A percentile compares a stretch with the other conserved stretches of the same genome.
These are phyloP conservation scores for Solidago caesia DNA, from an alignment of 129 eudicot species.

Conservation along the genomic window DNA sequence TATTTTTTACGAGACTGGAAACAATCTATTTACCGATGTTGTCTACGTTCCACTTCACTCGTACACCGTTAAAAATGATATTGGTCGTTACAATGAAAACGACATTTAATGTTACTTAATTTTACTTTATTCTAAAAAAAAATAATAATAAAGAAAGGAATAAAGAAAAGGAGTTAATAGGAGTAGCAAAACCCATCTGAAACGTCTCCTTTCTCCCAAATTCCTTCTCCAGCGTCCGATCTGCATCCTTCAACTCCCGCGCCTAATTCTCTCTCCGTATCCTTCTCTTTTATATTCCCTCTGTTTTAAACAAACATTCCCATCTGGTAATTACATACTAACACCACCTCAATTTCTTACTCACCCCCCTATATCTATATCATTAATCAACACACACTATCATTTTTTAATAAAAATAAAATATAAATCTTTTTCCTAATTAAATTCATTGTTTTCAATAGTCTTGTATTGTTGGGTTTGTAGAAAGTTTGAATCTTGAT, in stretches of 20 bases:
- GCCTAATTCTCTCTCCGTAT: constrained; percentile 17
- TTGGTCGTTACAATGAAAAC: too few relatives aligned
- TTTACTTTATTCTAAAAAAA: too few relatives aligned
- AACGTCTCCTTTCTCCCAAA: constrained; percentile 58
- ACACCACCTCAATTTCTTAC: neutral
- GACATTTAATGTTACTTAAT: too few relatives aligned
- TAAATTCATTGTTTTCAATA: neutral
- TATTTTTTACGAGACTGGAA: too few relatives aligned
- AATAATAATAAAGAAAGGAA: too few relatives aligned
- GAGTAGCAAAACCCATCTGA: constrained; percentile 40
- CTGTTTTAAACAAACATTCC: neutral
- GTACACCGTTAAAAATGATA: too few relatives aligned
- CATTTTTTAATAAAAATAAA: neutral
- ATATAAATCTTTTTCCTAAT: neutral
- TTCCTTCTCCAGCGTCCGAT: constrained; percentile 80
- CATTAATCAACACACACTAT: neutral
- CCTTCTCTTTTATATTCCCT: neutral
- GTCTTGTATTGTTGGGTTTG: neutral
- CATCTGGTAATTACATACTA: neutral
- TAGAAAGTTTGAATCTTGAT: neutral
- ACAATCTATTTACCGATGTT: too few relatives aligned
- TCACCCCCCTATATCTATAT: neutral
- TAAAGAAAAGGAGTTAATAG: neutral
- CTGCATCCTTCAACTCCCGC: constrained; percentile 34
- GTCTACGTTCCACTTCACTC: too few relatives aligned